Evolutionary conservation across 495 filamentous ascomycete genomes (phyloP).

Genomic region (Penicillium arizonense): DNA sequence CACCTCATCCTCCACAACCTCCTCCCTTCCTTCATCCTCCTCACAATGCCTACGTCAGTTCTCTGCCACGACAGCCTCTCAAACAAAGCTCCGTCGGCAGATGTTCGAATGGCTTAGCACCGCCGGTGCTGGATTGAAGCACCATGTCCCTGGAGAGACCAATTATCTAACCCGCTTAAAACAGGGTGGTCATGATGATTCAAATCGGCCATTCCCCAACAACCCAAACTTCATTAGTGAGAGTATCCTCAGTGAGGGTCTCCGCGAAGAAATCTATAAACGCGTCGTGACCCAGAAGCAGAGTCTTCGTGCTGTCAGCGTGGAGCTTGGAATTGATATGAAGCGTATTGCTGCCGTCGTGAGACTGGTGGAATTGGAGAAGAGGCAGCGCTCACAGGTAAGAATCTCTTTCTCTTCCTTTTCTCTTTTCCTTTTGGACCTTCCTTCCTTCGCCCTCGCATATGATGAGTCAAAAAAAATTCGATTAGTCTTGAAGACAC

Average conservation of each 20-base stretch:
- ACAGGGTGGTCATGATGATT: conserved; percentile 24
- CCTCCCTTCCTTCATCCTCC: conserved; percentile 14
- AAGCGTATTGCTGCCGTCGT: conserved; percentile 86
- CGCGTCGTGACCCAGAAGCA: conserved; percentile 61
- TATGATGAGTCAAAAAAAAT: conserved; percentile 71
- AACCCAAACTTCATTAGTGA: conserved; percentile 72
- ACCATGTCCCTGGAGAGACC: conserved; percentile 56
- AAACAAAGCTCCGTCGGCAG: conserved; percentile 49
- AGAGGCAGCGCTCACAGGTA: conserved; percentile 72
- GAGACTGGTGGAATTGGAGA: conserved; percentile 83
- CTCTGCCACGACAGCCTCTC: conserved; percentile 41
- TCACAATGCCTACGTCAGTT: conserved; percentile 40
- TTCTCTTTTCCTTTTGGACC: conserved; percentile 3
- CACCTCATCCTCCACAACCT: conserved; percentile 16
- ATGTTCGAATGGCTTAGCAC: conserved; percentile 70
- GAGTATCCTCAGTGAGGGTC: conserved; percentile 70
- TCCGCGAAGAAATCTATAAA: conserved; percentile 73
- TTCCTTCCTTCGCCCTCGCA: conserved; percentile 15
- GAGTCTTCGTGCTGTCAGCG: conserved; percentile 76
- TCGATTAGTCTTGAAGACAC: conserved; percentile 99
- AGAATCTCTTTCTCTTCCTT: conserved; percentile 27
- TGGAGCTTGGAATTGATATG: conserved; percentile 75
- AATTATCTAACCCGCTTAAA: conserved; percentile 61
- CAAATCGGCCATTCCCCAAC: conserved; percentile 63
- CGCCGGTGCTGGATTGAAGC: conserved; percentile 53